These are phyloP conservation scores for Cordyceps javanica DNA, from an alignment of 2,329 filamentous ascomycete genomes.

Conservation along the genomic window DNA sequence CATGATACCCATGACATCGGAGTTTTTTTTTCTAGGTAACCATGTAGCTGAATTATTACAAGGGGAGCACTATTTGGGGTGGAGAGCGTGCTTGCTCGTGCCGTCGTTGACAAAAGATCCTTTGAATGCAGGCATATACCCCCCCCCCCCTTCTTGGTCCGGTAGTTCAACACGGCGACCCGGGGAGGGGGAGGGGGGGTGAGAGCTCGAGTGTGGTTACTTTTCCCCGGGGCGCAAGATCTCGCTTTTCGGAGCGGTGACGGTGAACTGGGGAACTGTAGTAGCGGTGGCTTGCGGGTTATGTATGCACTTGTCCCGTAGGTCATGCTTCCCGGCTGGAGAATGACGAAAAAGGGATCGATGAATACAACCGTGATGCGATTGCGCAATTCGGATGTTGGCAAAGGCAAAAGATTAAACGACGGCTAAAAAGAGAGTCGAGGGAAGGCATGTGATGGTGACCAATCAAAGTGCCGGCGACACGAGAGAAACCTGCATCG, in stretches of 20 bases:
- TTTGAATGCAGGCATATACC: not conserved
- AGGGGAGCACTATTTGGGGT: no score
- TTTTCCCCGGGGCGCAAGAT: not conserved
- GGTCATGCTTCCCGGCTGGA: not conserved
- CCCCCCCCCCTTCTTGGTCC: not conserved
- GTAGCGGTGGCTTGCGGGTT: not conserved
- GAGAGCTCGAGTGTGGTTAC: not conserved
- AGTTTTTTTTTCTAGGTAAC: not conserved
- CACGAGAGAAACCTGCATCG: not conserved
- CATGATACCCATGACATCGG: not conserved
- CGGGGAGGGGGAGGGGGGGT: not conserved
- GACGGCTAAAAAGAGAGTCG: not conserved
- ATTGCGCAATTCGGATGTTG: not conserved
- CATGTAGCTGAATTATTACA: not conserved
- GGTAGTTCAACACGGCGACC: not conserved
- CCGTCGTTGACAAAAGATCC: not conserved
- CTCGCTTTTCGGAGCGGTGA: not conserved
- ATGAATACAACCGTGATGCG: not conserved
- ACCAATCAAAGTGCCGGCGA: no score
- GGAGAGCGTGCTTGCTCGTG: no score
- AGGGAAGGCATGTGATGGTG: not conserved
- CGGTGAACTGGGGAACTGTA: not conserved
- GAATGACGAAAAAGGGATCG: not conserved
- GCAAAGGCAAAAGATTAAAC: not conserved
- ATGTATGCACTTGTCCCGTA: not conserved